Evolutionary conservation across 805 yeast species (phyloP).

Genomic region (Teunomyces kruisii): DNA sequence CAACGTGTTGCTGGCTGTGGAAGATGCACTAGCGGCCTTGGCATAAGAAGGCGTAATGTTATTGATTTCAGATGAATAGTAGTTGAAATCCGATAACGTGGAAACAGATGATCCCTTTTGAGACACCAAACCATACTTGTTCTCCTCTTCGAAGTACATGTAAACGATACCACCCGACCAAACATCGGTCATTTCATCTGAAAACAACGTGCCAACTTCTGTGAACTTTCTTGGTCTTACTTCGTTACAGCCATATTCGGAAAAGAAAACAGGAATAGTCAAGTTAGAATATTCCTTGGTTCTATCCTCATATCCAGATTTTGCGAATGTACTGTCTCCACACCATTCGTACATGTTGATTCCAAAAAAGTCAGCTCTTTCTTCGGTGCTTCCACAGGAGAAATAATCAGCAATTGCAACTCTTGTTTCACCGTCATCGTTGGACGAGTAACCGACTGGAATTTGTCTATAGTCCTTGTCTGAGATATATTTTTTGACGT

Average conservation of each 20-base stretch:
- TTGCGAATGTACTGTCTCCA: conserved; percentile 56
- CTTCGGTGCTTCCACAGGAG: conserved; percentile 69
- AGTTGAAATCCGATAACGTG: conserved; percentile 24
- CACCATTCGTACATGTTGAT: conserved; percentile 90
- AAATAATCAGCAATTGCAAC: conserved; percentile 79
- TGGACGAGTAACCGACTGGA: conserved; percentile 93
- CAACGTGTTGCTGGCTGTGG: conserved; percentile 35
- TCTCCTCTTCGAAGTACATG: conserved; percentile 85
- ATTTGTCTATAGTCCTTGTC: conserved; percentile 66
- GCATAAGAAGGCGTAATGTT: conserved; percentile 39
- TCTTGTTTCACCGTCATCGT: conserved; percentile 84
- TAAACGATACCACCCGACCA: conserved; percentile 95
- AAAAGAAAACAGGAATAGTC: conserved; percentile 79
- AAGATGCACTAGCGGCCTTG: conserved; percentile 35
- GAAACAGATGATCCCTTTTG: conserved; percentile 26
- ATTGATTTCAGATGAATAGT: conserved; percentile 35
- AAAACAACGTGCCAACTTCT: conserved; percentile 68
- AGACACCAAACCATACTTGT: conserved; percentile 77
- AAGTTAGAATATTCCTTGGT: conserved; percentile 71
- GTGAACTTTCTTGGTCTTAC: conserved; percentile 73
- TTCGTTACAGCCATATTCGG: conserved; percentile 85
- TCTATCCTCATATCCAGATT: conserved; percentile 69
- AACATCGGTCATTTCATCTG: conserved; percentile 75
- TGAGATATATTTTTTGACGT: conserved; percentile 72
- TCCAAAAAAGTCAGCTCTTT: conserved; percentile 77